phyloP scores from a whole-genome alignment of 257 asterid species.

The Coffea eugenioides region DNA sequence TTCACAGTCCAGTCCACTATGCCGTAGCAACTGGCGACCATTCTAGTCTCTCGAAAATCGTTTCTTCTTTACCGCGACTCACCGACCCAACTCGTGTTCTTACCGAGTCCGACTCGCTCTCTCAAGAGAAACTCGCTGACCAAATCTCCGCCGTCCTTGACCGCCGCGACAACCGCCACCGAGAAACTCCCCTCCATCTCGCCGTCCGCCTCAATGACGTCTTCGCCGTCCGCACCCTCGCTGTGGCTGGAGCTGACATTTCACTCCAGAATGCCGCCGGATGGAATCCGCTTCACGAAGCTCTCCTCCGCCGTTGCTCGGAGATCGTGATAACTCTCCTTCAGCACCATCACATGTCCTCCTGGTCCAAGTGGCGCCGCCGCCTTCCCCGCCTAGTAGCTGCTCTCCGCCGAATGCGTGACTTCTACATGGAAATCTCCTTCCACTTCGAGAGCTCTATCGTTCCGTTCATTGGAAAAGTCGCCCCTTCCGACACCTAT shows the following conservation, averaged over 20 bases:
- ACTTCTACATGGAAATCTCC: constrained; percentile 92
- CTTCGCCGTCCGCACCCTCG: constrained; percentile 53
- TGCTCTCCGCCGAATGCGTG: constrained; percentile 84
- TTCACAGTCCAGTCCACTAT: constrained; percentile 78
- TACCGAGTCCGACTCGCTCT: constrained; percentile 62
- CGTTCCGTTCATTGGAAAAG: constrained; percentile 85
- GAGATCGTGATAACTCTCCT: constrained; percentile 64
- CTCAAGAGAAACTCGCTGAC: constrained; percentile 63
- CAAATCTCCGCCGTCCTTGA: constrained; percentile 67
- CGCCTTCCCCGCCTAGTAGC: constrained; percentile 83
- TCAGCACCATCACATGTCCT: constrained; percentile 73
- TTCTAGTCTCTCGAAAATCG: constrained; percentile 47
- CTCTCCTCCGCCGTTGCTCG: constrained; percentile 72
- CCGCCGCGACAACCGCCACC: constrained; percentile 69
- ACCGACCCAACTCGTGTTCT: constrained; percentile 45
- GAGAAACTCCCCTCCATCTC: constrained; percentile 89
- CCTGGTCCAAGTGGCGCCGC: constrained; percentile 97
- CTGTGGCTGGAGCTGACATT: constrained; percentile 76
- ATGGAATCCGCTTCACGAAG: constrained; percentile 91
- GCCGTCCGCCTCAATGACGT: constrained; percentile 88
- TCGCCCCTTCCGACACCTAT: constrained; percentile 94
- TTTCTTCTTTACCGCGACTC: constrained; percentile 55
- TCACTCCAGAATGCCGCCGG: constrained; percentile 92
- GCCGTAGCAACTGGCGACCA: constrained; percentile 78
- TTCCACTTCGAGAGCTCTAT: constrained; percentile 95